Base-by-base conservation (phyloP, 495 filamentous ascomycete genomes). In the Aspergillus sclerotioniger region DNA sequence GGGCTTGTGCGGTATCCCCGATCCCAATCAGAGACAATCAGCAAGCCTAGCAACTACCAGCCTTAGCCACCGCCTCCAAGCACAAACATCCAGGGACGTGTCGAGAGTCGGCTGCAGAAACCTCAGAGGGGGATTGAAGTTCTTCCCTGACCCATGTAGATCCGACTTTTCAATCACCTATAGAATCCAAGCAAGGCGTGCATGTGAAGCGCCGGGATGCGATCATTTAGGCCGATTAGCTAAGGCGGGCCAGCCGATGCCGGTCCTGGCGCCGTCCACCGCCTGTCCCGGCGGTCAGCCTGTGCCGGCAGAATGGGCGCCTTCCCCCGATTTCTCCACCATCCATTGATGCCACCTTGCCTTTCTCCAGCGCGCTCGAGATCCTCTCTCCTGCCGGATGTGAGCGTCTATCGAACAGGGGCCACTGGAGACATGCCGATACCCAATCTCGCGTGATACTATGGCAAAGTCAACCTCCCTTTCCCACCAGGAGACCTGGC, bases 401-500 rank as follows among this genome's bases (percentile, higher is more conserved):
- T 4, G 13, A n/a, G 37, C 37, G 12, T 41, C 12, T 6, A 41
- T 6, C 5, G 15, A 12, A 13, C 37, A 41, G 12, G 37, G 5
- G 37, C n/a, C 12, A 12, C 37, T 9, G 37, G 13, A n/a, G 37
- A n/a, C 13, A 41, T 57, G 61, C 45, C 49, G 56, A 47, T n/a
- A 29, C 13, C 53, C 13, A 7, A 0, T 13, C 52, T 53, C 53
- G 46, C 59, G 54, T n/a, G 50, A 85, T 84, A 66, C 67, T 54
- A 59, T 51, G 12, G 12, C 33, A 28, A 50, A n/a, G 48, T 49
- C 70, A 51, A 68, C 60, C 20, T 67, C 66, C 29, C 87, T 96
- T 57, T 87, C 83, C 54, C 72, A 74, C 53, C 76, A 82, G 45
- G 92, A 97, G 78, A 80, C 81, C 31, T 81, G 87, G 70, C 83